A percentile compares a stretch with the other conserved stretches of the same genome.
phyloP scores from a whole-genome alignment of 2,329 filamentous ascomycete species.

The Thielaviopsis euricoi region DNA sequence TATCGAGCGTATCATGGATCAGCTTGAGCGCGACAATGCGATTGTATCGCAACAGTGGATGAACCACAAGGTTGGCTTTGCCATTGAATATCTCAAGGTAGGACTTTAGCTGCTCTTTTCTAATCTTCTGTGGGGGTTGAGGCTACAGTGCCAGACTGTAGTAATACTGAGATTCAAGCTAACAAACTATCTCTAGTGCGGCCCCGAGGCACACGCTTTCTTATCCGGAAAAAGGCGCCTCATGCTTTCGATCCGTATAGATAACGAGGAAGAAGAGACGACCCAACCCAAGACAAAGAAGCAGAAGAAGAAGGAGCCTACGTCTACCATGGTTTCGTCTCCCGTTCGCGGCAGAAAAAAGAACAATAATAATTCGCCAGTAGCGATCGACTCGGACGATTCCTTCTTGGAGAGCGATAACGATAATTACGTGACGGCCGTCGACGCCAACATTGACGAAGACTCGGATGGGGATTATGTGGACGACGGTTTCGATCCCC shows the following conservation, averaged over 20 bases:
- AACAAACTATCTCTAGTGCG: constrained; percentile 18
- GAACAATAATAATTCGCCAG: constrained; percentile 13
- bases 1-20: constrained; percentile 69
- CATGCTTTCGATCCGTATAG: constrained; percentile 25
- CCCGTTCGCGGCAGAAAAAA: constrained; percentile 22
- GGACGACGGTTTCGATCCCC: constrained; percentile 32
- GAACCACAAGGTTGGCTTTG: constrained; percentile 45
- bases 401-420: constrained; percentile 6
- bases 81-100: constrained; percentile 57
- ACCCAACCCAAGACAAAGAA: constrained; percentile 22
- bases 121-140: too few relatives aligned
- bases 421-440: not conserved
- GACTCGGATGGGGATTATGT: not conserved
- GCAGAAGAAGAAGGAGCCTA: constrained; percentile 19
- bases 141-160: not conserved
- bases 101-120: too few relatives aligned
- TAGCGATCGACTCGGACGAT: constrained; percentile 12
- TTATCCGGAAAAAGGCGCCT: constrained; percentile 29
- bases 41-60: constrained; percentile 50
- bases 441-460: constrained; percentile 18
- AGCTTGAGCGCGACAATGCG: constrained; percentile 56
- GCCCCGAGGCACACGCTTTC: constrained; percentile 26
- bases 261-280: constrained; percentile 17
- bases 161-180: not conserved
- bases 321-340: constrained; percentile 36